A percentile compares a stretch with the other conserved stretches of the same genome.
Conservation (phyloP, 2,329 filamentous ascomycete genomes). For the Alternaria gansuensis region DNA sequence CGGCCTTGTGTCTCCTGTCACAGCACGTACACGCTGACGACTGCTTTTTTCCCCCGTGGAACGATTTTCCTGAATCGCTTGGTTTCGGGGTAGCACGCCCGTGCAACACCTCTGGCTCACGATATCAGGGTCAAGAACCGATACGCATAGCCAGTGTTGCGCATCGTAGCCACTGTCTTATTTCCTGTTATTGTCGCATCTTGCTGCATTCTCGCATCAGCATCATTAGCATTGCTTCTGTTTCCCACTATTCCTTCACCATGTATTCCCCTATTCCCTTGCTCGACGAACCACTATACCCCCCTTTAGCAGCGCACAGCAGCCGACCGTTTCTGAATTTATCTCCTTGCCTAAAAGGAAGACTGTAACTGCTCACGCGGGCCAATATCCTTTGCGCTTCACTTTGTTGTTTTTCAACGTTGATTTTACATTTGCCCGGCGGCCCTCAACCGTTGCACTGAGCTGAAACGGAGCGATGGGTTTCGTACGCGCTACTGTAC, state of each 20-base stretch:
- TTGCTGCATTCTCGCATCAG: constrained; percentile 39
- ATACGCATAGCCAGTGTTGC: constrained; percentile 23
- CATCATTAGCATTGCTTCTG: constrained; percentile 43
- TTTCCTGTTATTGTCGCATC: constrained; percentile 26
- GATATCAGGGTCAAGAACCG: constrained; percentile 22
- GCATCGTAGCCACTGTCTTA: constrained; percentile 24
- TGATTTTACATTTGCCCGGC: constrained; percentile 14
- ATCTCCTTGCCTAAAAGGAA: constrained; percentile 44
- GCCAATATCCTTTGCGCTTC: constrained; percentile 44
- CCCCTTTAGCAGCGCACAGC: constrained; percentile 31
- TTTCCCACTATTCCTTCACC: constrained; percentile 23
- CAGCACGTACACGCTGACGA: constrained; percentile 25
- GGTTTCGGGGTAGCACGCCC: constrained; percentile 30
- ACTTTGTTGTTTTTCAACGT: constrained; percentile 19
- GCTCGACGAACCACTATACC: constrained; percentile 48
- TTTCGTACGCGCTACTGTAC: constrained; percentile 27
- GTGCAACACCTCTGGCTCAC: constrained; percentile 31
- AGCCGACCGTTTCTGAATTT: constrained; percentile 25
- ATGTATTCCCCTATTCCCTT: constrained; percentile 18
- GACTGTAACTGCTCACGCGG: constrained; percentile 56
- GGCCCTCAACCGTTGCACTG: constrained; percentile 17
- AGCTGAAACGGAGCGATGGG: constrained; percentile 29
- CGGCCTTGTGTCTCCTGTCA: constrained; percentile 22
- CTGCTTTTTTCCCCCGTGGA: constrained; percentile 22
- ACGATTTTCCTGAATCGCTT: constrained; percentile 18